phyloP scores from a whole-genome alignment of 805 yeast species.

The Suhomyces faveliae region DNA sequence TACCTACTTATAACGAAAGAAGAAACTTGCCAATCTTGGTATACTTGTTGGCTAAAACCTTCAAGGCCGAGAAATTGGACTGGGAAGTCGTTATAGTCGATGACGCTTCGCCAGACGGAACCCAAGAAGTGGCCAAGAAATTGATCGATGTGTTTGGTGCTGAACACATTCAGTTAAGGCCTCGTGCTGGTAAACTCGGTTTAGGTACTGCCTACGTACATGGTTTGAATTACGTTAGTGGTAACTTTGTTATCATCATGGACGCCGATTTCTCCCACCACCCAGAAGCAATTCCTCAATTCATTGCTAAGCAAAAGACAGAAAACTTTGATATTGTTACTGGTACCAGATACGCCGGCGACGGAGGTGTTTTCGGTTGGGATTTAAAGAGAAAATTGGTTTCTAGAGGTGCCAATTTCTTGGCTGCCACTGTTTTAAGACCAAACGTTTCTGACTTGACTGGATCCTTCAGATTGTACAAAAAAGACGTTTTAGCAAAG shows the following conservation, averaged over 20 bases:
- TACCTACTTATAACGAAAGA: constrained; percentile 77
- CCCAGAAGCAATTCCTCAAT: constrained; percentile 76
- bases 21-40: constrained; percentile 62
- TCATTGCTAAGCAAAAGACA: constrained; percentile 60
- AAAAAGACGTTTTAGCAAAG: constrained; percentile 63
- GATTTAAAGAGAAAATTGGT: constrained; percentile 75
- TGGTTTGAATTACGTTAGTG: constrained; percentile 68
- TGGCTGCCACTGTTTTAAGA: constrained; percentile 68
- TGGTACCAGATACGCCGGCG: constrained; percentile 71
- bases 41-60: constrained; percentile 67
- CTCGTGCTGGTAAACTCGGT: constrained; percentile 77
- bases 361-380: constrained; percentile 86
- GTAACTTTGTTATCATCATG: constrained; percentile 76
- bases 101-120: constrained; percentile 80
- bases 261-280: constrained; percentile 84
- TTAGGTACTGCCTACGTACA: constrained; percentile 80
- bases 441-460: constrained; percentile 75
- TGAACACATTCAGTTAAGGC: constrained; percentile 60
- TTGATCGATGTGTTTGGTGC: constrained; percentile 56
- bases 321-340: constrained; percentile 53
- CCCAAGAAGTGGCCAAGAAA: constrained; percentile 68
- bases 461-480: constrained; percentile 74
- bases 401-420: constrained; percentile 76
- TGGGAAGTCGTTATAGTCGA: constrained; percentile 82
- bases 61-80: constrained; percentile 52